Percentiles rank a stretch among this genome's conserved stretches.
These are phyloP conservation scores for Trametes versicolor DNA, from an alignment of 1,284 basidiomycete genomes.

Conservation along the genomic window DNA sequence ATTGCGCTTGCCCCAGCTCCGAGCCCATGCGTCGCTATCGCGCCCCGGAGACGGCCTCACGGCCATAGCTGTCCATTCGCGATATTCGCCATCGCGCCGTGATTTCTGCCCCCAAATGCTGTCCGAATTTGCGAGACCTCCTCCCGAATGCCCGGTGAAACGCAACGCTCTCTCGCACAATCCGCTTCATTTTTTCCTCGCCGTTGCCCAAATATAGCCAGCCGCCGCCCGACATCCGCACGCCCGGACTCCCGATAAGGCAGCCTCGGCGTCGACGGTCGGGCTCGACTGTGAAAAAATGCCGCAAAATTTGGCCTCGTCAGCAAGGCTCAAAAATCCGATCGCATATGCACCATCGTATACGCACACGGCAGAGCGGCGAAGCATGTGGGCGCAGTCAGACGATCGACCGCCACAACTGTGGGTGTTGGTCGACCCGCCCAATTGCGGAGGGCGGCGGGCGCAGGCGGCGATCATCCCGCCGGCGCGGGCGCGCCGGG, in stretches of 20 bases:
- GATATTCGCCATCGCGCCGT: slow-evolving; percentile 6
- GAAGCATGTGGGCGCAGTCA: slow-evolving; percentile 11
- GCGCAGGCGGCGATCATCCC: slow-evolving; percentile 10
- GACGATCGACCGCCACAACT: slow-evolving; percentile 9
- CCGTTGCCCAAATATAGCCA: neutral
- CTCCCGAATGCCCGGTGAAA: neutral
- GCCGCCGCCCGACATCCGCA: neutral
- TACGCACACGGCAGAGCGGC: neutral
- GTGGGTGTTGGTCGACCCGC: neutral
- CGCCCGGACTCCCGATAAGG: neutral
- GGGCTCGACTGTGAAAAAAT: neutral
- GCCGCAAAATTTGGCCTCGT: neutral
- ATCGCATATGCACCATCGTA: neutral
- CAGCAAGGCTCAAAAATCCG: neutral
- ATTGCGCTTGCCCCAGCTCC: neutral
- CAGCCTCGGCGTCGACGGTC: neutral
- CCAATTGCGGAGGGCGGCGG: neutral
- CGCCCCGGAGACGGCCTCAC: neutral
- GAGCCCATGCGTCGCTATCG: neutral
- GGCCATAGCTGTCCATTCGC: slow-evolving; percentile 1
- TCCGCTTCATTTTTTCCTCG: neutral
- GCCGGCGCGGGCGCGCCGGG: neutral
- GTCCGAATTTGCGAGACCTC: neutral
- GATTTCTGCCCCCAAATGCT: neutral
- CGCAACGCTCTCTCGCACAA: neutral